Evolutionary conservation across 768 basidiomycete genomes (phyloP), one percentile per base, ranked within the genome.

Genomic region (Rhodotorula paludigena): DNA sequence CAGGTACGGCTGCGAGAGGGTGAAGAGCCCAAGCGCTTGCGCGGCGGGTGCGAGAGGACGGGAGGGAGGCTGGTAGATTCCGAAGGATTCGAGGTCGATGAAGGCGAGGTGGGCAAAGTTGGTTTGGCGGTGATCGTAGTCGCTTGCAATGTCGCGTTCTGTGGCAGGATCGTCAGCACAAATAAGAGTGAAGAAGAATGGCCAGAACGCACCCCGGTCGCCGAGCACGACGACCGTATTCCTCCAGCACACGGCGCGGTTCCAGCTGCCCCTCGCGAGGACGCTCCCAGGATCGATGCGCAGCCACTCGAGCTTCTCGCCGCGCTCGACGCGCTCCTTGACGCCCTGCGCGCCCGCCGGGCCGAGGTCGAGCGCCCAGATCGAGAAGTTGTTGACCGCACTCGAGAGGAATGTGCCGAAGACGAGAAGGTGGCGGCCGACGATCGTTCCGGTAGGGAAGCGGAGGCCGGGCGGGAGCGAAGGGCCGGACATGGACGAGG

Each of bases 321-420:
- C 55, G 39, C 59, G 58, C 45, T 61, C 55, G 36, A 60, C 76
- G 30, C 56, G 47, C 2, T 75, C 75, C 44, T 77, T 76, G 33
- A 66, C 36, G 20, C 61, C 69, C 3, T 25, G 45, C 76, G 63
- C 67, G 75, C 77, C 42, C 35, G 45, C 76, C 75, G 77, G 23
- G 44, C 68, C 65, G n/a, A 98, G 83, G 77, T 99, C 89, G 52
- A 99, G 85, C 1, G 90, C 89, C 93, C 93, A 99, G 64, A 98
- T 89, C 16, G 92, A 92, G 78, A 92, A 99, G 35, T 90, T 90
- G 75, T 94, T 92, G 73, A 89, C 90, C 48, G 88, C 87, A 75
- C 92, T 89, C 1, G 93, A 91, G 64, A 99, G 87, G 76, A 96
- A 96, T 28, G 92, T 94, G 38, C 94, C 94, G 15, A 91, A 92